phyloP scores from a whole-genome alignment of 2,329 filamentous ascomycete genomes.

The Fusarium nodosum region DNA sequence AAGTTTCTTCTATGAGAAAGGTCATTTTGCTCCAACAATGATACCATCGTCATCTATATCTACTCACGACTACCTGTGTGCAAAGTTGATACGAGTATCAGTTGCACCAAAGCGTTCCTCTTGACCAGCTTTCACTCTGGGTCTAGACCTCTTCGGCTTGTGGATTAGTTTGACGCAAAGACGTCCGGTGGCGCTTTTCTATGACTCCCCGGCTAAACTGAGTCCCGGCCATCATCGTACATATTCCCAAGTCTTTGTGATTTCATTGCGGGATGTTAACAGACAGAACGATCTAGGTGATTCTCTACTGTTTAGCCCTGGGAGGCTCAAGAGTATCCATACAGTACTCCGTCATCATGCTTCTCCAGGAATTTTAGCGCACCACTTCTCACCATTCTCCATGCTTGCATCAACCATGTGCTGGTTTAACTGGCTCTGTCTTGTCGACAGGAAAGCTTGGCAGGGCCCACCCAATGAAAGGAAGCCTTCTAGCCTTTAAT shows the following conservation, averaged over 20 bases:
- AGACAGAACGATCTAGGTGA: not conserved
- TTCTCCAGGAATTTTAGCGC: slow-evolving; percentile 28
- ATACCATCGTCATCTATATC: not conserved
- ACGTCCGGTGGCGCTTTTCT: slow-evolving; percentile 2
- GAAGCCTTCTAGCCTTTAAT: slow-evolving; percentile 17
- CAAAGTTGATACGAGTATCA: not conserved
- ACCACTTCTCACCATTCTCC: slow-evolving; percentile 32
- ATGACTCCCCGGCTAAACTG: slow-evolving; percentile 11
- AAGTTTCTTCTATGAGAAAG: slow-evolving; percentile 3
- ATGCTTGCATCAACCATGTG: slow-evolving; percentile 44
- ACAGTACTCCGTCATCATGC: slow-evolving; percentile 31
- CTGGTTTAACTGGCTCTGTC: slow-evolving; percentile 42
- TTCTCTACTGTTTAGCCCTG: slow-evolving; percentile 10
- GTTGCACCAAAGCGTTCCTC: not conserved
- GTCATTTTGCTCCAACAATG: not conserved
- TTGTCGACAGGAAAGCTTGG: slow-evolving; percentile 36
- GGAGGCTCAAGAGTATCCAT: slow-evolving; percentile 7
- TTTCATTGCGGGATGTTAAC: slow-evolving; percentile 10
- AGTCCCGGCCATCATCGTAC: slow-evolving; percentile 23
- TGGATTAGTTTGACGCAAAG: slow-evolving; percentile 5
- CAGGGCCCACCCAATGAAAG: slow-evolving; percentile 30
- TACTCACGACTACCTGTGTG: not conserved
- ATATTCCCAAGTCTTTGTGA: slow-evolving; percentile 10
- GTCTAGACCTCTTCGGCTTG: not conserved
- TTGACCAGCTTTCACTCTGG: not conserved